phyloP scores from a whole-genome alignment of 1,284 basidiomycete species.

The Farysia itapuensis region DNA sequence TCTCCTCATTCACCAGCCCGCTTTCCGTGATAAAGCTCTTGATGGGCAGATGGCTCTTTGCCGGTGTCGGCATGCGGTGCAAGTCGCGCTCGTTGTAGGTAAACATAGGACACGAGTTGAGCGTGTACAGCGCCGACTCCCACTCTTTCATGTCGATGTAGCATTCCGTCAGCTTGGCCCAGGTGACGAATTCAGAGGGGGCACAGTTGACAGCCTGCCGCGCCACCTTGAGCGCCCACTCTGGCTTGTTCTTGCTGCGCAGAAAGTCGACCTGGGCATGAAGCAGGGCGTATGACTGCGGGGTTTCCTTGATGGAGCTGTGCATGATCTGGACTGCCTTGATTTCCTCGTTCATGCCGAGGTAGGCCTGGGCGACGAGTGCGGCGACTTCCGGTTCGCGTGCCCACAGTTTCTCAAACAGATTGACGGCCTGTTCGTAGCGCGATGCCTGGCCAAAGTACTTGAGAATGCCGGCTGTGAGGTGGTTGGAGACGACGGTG shows the following conservation, averaged over 20 bases:
- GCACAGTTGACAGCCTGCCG: conserved; percentile 93
- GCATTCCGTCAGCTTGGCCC: conserved; percentile 94
- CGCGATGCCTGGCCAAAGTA: conserved; percentile 92
- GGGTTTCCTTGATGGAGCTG: conserved; percentile 76
- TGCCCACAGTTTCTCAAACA: conserved; percentile 86
- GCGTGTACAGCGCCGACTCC: conserved; percentile 82
- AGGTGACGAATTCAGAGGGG: conserved; percentile 95
- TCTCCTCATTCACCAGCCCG: conserved; percentile 66
- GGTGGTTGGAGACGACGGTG: conserved; percentile 93
- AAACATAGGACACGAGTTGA: conserved; percentile 99
- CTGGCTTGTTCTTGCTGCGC: conserved; percentile 69
- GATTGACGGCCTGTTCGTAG: conserved; percentile 81
- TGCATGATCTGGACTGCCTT: conserved; percentile 95
- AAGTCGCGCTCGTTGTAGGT: conserved; percentile 96
- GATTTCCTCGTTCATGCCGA: conserved; percentile 97
- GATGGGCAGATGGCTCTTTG: conserved; percentile 82
- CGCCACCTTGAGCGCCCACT: conserved; percentile 90
- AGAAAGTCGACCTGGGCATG: conserved; percentile 94
- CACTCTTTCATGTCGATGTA: conserved; percentile 88
- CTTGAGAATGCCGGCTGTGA: conserved; percentile 91
- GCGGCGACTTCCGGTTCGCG: conserved; percentile 87
- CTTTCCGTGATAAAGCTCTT: conserved; percentile 79
- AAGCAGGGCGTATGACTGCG: conserved; percentile 88
- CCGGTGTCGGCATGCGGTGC: conserved; percentile 81
- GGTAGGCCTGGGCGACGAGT: conserved; percentile 82